A percentile compares a stretch with the other conserved stretches of the same genome.
Evolutionary conservation across 2,329 filamentous ascomycete species (phyloP).

Genomic region (Esteya vermicola): DNA sequence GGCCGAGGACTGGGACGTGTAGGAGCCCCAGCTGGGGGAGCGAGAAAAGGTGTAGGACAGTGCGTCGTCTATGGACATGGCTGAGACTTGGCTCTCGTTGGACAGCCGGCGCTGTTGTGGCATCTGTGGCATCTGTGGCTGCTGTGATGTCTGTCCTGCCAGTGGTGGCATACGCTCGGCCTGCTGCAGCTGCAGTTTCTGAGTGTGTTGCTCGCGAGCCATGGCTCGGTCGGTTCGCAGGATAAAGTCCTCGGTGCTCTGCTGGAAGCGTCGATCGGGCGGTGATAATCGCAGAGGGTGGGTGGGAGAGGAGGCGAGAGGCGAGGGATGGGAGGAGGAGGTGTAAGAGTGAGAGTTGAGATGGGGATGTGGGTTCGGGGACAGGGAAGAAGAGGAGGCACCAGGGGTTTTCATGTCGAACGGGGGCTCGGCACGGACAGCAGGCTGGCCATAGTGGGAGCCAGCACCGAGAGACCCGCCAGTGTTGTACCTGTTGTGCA

Average conservation of each 20-base stretch:
- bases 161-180: not conserved
- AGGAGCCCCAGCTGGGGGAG: conserved; percentile 14
- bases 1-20: conserved; percentile 13
- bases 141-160: conserved; percentile 1
- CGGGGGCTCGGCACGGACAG: too few species aligned
- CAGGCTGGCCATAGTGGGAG: not conserved
- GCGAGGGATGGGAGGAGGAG: too few species aligned
- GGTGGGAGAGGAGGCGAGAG: too few species aligned
- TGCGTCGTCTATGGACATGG: conserved; percentile 11
- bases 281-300: too few species aligned
- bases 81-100: conserved; percentile 10
- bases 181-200: not conserved
- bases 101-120: conserved; percentile 12
- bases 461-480: not conserved
- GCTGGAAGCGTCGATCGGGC: conserved; percentile 7
- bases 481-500: too few species aligned
- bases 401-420: too few species aligned
- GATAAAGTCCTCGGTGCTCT: conserved; percentile 13
- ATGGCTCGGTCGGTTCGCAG: conserved; percentile 13
- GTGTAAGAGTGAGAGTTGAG: too few species aligned
- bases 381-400: too few species aligned
- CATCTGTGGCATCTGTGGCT: not conserved
- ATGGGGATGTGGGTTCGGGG: too few species aligned
- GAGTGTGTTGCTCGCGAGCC: not conserved
- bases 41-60: conserved; percentile 9